phyloP scores from a whole-genome alignment of 2,329 filamentous ascomycete species.

The Talaromyces pinophilus region DNA sequence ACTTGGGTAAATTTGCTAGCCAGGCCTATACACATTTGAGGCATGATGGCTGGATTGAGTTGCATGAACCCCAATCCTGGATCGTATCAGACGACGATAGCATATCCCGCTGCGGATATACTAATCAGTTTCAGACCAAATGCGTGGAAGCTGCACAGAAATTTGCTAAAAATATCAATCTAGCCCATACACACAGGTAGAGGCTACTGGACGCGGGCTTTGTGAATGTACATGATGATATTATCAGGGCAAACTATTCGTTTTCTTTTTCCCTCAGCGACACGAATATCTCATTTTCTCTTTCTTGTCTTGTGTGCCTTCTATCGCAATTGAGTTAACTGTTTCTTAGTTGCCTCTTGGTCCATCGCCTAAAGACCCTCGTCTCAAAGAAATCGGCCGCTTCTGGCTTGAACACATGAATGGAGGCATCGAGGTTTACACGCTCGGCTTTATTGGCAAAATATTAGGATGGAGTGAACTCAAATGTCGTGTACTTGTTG shows the following conservation, averaged over 20 bases:
- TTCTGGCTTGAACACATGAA: slow-evolving; percentile 25
- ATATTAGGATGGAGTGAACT: slow-evolving; percentile 31
- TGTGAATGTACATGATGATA: slow-evolving; percentile 48
- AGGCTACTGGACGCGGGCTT: slow-evolving; percentile 54
- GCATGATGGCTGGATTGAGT: slow-evolving; percentile 50
- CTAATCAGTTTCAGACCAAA: slow-evolving; percentile 29
- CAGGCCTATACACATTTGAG: slow-evolving; percentile 34
- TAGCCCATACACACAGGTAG: slow-evolving; percentile 35
- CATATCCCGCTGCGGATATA: slow-evolving; percentile 27
- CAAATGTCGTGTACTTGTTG: slow-evolving; percentile 34
- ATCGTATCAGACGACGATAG: slow-evolving; percentile 49
- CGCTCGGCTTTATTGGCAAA: slow-evolving; percentile 32
- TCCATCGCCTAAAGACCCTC: slow-evolving; percentile 50
- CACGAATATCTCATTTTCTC: background rate
- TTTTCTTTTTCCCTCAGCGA: background rate
- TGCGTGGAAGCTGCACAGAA: slow-evolving; percentile 33
- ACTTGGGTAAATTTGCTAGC: slow-evolving; percentile 18
- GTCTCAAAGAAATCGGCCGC: slow-evolving; percentile 51
- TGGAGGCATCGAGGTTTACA: slow-evolving; percentile 28
- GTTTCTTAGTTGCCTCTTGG: slow-evolving; percentile 49
- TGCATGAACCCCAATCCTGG: slow-evolving; percentile 47
- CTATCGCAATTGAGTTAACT: background rate
- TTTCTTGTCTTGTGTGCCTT: background rate
- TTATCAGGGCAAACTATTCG: slow-evolving; percentile 22
- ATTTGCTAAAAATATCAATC: slow-evolving; percentile 37